Evolutionary conservation across 306 rosid genomes (phyloP).

Genomic region (Begonia peltatifolia): DNA sequence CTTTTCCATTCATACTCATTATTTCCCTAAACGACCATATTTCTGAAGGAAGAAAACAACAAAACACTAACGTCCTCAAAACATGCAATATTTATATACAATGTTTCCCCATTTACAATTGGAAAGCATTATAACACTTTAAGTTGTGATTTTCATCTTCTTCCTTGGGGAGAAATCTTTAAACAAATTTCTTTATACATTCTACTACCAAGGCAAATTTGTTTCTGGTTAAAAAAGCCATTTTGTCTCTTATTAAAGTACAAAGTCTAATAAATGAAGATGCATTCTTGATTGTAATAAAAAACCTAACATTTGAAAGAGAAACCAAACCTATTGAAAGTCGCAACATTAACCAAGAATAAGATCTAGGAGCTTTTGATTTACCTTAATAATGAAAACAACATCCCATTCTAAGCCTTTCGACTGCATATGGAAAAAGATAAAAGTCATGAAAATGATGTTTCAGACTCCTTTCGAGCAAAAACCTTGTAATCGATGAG

Average conservation of each 20-base stretch:
- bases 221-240: no score
- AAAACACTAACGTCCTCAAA: not conserved
- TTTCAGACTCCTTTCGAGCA: not conserved
- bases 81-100: not conserved
- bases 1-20: no score
- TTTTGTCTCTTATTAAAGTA: no score
- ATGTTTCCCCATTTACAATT: not conserved
- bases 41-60: no score
- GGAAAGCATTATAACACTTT: not conserved
- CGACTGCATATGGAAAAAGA: conserved; percentile 41
- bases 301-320: not conserved
- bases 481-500: not conserved
- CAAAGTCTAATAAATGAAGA: no score
- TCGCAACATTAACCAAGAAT: not conserved
- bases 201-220: no score
- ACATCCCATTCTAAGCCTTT: conserved; percentile 97
- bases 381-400: conserved; percentile 91
- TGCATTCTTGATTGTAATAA: no score
- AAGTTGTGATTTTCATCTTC: no score
- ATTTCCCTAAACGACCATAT: no score
- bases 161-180: no score
- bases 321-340: conserved; percentile 4
- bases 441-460: not conserved
- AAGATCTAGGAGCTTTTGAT: conserved; percentile 1
- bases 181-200: no score